Evolutionary conservation across 2,329 filamentous ascomycete species (phyloP), one percentile per base, ranked within the genome.

Genomic region (Exserohilum turcica): DNA sequence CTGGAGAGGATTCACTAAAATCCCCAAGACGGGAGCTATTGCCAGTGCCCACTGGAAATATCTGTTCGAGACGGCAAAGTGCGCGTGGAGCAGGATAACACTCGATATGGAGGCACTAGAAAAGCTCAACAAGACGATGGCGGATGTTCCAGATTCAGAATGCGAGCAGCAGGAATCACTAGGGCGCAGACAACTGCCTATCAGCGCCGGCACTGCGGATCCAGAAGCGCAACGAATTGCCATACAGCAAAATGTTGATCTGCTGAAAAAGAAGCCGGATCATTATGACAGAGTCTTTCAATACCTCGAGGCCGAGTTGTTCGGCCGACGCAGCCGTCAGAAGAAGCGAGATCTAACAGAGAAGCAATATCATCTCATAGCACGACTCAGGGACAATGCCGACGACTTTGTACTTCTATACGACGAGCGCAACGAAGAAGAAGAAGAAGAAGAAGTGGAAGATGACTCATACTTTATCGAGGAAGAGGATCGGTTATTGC

Each of bases 31-130:
- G 6, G 18, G 13, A 18, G 44, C 10, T 18, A 37, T 19, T 13
- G 16, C 24, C n/a, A 24, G 31, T n/a, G 10, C 28, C 28, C 44
- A 55, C 28, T 37, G 66, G 64, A 56, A 43, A 39, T 70, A 62
- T 28, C 44, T 67, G 10, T 67, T 58, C 36, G 59, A 63, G 35
- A 60, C 64, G 2, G 61, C 48, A 2, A 43, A 51, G 19, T 19
- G 56, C 8, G 59, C 56, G 9, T 68, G 63, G 63, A 48, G 53
- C 18, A 58, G 50, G 18, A 49, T 65, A 24, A 28, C 31, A 10
- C 61, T 61, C 19, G 54, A 59, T 15, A 5, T 32, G 10, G 19
- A 39, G 3, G 50, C 45, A 32, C 12, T 57, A 12, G 6, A 38
- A 13, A 5, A 3, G 1, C 54, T 64, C 24, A 32, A 43, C n/a